Evolutionary conservation across 1,284 basidiomycete species (phyloP), one percentile per base, ranked within the genome.

Genomic region (Porodaedalea pini): DNA sequence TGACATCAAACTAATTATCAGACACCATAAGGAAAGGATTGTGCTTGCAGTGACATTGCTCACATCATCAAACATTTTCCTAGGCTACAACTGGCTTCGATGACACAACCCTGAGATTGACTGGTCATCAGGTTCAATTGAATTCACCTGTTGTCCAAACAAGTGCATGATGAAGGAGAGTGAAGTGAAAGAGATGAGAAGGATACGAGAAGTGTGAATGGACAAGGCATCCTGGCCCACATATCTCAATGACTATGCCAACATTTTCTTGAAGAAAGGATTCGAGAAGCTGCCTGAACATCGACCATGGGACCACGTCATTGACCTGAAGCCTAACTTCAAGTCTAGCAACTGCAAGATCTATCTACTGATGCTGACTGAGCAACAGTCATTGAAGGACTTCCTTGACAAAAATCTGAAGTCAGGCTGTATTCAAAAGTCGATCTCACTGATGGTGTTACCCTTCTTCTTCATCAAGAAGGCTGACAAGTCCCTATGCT

Each of bases 321-420:
- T 54, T 32, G 41, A 54, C 10, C 41, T 54, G 4, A 47, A 31
- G 21, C n/a, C 27, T 10, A 27, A 23, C 7, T 41, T 45, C 23
- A 31, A 29, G n/a, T 19, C 4, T 1, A 49, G 10, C 4, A 21
- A 54, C 17, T 32, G 29, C 15, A 54, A 54, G 17, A 23, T 43
- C 3, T 41, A 45, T 36, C 29, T 17, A 29, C 3, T 50, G 11
- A 21, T 36, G 25, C 25, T 4, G 4, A 3, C 5, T 21, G 48
- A 31, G 29, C 27, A 50, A 32, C 11, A 31, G 11, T 6, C n/a
- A 29, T 13, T 25, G 15, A 43, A 49, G 6, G 58, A 52, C 10
- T 66, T 57, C 44, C 3, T 67, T 4, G 57, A 66, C 2, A 65
- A 67, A 25, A 66, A 64, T 41, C 51, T 69, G 0, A 34, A 15